Percentiles rank a stretch among this genome's conserved stretches.
Evolutionary conservation across 2,329 filamentous ascomycete genomes (phyloP).

Genomic region (Verticillium tricorpus): DNA sequence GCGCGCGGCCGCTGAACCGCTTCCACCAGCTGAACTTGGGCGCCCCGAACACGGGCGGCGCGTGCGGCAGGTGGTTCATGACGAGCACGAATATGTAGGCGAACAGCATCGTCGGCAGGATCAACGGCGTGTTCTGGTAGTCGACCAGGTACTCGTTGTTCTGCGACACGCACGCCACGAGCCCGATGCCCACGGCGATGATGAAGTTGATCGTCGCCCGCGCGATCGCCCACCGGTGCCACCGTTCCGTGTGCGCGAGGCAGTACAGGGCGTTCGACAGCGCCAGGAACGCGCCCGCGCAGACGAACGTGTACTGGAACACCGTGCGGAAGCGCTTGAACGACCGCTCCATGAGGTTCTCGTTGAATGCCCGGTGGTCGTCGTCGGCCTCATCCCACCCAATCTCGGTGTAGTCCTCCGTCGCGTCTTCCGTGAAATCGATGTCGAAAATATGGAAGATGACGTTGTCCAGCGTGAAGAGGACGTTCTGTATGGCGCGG

Average conservation of each 20-base stretch:
- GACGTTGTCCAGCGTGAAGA: constrained; percentile 3
- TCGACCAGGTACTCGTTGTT: constrained; percentile 5
- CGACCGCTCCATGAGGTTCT: constrained; percentile 6
- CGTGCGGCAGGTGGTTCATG: constrained; percentile 1
- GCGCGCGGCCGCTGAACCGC: neutral
- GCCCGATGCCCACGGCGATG: constrained; percentile 23
- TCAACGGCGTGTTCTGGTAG: constrained; percentile 14
- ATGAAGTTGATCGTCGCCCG: constrained; percentile 23
- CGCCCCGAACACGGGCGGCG: neutral
- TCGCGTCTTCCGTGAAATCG: constrained; percentile 20
- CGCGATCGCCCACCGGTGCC: constrained; percentile 25
- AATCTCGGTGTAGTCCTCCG: constrained; percentile 13
- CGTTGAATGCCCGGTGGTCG: constrained; percentile 18
- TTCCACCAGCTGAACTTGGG: neutral
- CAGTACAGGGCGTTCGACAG: constrained; percentile 26
- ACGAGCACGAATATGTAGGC: neutral
- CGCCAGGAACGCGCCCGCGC: constrained; percentile 24
- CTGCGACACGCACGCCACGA: constrained; percentile 21
- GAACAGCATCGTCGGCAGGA: neutral
- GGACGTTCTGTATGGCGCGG: neutral
- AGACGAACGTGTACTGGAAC: constrained; percentile 30
- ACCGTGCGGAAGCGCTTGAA: constrained; percentile 7
- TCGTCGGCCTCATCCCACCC: constrained; percentile 7
- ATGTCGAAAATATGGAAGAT: constrained; percentile 14
- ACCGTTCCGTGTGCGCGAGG: constrained; percentile 22